phyloP scores from a whole-genome alignment of 306 rosid species.

The Mimosa pudica region DNA sequence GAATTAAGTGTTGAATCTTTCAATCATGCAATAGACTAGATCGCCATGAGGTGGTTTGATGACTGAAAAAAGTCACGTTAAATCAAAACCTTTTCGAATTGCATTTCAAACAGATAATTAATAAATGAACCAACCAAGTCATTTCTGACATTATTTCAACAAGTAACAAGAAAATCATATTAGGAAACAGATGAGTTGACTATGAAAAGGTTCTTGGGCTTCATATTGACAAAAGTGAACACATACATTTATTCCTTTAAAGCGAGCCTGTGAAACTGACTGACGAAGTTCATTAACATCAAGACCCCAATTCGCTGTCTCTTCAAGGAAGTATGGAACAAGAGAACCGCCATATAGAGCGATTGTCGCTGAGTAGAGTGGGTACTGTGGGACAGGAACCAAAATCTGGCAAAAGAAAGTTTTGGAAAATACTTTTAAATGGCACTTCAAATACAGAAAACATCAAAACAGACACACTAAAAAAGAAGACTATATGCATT shows the following conservation, averaged over 20 bases:
- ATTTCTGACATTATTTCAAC: constrained; percentile 29
- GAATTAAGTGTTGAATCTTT: neutral
- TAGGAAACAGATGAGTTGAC: constrained; percentile 20
- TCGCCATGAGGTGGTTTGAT: constrained; percentile 1
- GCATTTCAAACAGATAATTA: constrained; percentile 7
- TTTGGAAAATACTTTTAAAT: constrained; percentile 28
- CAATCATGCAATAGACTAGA: constrained; percentile 16
- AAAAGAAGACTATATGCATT: constrained; percentile 31
- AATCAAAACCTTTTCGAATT: constrained; percentile 10
- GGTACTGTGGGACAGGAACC: constrained; percentile 99
- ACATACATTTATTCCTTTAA: constrained; percentile 74
- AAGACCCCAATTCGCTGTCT: constrained; percentile 98
- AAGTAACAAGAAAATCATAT: constrained; percentile 21
- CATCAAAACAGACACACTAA: constrained; percentile 11
- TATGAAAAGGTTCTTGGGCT: constrained; percentile 25
- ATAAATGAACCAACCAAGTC: constrained; percentile 25
- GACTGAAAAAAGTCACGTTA: constrained; percentile 3
- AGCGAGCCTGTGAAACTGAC: constrained; percentile 75
- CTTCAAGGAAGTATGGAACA: constrained; percentile 98
- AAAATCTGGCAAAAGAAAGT: constrained; percentile 61
- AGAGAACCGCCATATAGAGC: constrained; percentile 86
- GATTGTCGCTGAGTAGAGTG: constrained; percentile 96
- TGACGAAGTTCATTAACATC: constrained; percentile 73
- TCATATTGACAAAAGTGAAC: constrained; percentile 29
- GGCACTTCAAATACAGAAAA: constrained; percentile 22